phyloP scores from a whole-genome alignment of 2,329 filamentous ascomycete genomes.

The Paraphoma chrysanthemicola region DNA sequence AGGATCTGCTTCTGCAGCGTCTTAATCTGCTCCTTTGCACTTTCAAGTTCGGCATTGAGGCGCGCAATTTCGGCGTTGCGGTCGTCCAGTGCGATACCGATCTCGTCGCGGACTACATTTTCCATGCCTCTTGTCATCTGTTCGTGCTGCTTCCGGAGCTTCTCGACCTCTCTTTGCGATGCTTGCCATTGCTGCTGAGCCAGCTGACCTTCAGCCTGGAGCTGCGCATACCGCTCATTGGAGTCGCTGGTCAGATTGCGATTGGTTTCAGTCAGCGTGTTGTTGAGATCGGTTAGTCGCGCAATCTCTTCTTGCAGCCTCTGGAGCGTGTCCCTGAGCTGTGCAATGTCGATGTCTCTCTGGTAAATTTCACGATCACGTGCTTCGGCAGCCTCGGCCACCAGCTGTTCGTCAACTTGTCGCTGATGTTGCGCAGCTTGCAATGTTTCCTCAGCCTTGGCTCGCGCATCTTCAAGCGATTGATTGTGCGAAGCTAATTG shows the following conservation, averaged over 20 bases:
- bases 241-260: constrained; percentile 77
- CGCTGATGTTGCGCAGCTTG: constrained; percentile 62
- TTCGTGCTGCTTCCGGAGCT: constrained; percentile 68
- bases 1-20: constrained; percentile 67
- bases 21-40: constrained; percentile 68
- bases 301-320: constrained; percentile 83
- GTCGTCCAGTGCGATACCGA: constrained; percentile 71
- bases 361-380: constrained; percentile 76
- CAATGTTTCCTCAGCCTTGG: constrained; percentile 70
- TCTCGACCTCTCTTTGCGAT: constrained; percentile 72
- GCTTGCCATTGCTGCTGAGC: constrained; percentile 63
- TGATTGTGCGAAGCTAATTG: constrained; percentile 86
- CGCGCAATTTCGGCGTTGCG: constrained; percentile 85
- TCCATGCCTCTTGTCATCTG: constrained; percentile 69
- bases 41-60: constrained; percentile 78
- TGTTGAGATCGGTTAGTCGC: constrained; percentile 82
- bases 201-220: constrained; percentile 70
- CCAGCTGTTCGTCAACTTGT: constrained; percentile 58
- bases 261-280: constrained; percentile 78
- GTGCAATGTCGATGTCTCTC: constrained; percentile 85
- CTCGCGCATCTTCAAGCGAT: constrained; percentile 74
- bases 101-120: constrained; percentile 66
- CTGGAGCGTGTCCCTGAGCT: constrained; percentile 78
- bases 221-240: constrained; percentile 70
- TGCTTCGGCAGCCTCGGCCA: constrained; percentile 64